Conservation (phyloP, 139 green algal genomes). For the Ulvella scutata region DNA sequence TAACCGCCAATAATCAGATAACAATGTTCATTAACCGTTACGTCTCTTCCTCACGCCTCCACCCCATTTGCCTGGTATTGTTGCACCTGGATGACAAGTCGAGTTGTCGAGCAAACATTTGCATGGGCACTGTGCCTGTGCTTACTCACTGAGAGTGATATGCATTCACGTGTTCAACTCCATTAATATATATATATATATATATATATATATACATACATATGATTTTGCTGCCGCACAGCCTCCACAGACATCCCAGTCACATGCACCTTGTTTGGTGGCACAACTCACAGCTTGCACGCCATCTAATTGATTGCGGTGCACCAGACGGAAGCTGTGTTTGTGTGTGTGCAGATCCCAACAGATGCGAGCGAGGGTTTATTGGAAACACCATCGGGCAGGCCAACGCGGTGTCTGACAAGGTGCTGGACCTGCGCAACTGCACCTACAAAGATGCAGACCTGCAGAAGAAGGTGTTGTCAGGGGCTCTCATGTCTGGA, state of each 20-base stretch:
- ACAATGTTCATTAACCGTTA: background rate
- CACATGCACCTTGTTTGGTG: background rate
- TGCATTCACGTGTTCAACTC: background rate
- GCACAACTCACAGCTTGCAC: background rate
- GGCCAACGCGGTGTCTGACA: slow-evolving; percentile 88
- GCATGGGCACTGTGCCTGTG: too few species aligned
- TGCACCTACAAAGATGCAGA: slow-evolving; percentile 55
- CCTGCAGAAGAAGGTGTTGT: slow-evolving; percentile 64
- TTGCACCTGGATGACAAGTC: background rate
- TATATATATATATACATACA: too few species aligned
- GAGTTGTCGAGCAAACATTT: background rate
- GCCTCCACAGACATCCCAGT: background rate
- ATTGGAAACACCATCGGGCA: slow-evolving; percentile 86
- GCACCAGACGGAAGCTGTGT: background rate
- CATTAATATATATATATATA: background rate
- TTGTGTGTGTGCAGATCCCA: slow-evolving; percentile 59
- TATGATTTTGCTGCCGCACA: background rate
- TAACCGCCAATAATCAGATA: background rate
- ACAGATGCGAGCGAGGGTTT: slow-evolving; percentile 66
- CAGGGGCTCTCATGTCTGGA: slow-evolving; percentile 70
- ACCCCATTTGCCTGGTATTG: background rate
- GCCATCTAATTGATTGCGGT: background rate
- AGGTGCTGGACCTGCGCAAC: slow-evolving; percentile 73
- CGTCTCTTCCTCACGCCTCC: background rate
- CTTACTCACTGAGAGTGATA: too few species aligned